Conservation (phyloP, 192 early-diverging fungal species). For the Spizellomyces sp. region DNA sequence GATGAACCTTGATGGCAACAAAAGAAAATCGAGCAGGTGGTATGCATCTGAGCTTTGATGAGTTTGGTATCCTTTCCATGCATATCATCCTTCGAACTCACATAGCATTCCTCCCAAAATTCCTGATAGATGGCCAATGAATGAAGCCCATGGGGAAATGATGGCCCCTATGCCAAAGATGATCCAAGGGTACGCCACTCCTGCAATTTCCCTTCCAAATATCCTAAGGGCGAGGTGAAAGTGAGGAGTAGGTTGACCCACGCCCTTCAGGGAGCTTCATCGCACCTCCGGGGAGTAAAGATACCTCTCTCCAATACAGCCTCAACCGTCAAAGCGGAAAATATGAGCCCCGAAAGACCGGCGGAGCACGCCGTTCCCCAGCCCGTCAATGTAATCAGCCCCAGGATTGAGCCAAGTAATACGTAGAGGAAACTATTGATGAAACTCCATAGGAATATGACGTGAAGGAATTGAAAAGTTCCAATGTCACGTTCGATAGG, state of each 20-base stretch:
- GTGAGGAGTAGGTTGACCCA: no score
- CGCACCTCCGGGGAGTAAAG: constrained; percentile 7
- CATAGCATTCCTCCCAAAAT: constrained; percentile 16
- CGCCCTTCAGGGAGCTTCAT: not conserved
- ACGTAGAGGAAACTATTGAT: constrained; percentile 10
- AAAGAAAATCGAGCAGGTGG: no score
- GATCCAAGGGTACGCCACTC: constrained; percentile 10
- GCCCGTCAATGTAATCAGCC: constrained; percentile 1
- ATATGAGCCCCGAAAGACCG: constrained; percentile 15
- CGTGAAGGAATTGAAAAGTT: constrained; percentile 11
- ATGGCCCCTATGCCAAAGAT: constrained; percentile 9
- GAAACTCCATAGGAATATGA: not conserved
- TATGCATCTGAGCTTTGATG: no score
- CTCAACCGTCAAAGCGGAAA: constrained; percentile 20
- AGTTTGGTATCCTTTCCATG: no score
- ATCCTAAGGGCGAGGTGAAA: not conserved
- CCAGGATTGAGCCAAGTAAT: constrained; percentile 4
- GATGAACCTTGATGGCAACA: no score
- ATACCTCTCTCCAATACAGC: not conserved
- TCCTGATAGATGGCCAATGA: constrained; percentile 16
- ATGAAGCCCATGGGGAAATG: constrained; percentile 7
- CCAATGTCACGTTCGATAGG: constrained; percentile 11
- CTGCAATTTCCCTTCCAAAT: not conserved
- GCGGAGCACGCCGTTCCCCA: not conserved
- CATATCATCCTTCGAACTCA: not conserved